Conservation (phyloP, 164 flowering plant species). For the Annona squamosa region DNA sequence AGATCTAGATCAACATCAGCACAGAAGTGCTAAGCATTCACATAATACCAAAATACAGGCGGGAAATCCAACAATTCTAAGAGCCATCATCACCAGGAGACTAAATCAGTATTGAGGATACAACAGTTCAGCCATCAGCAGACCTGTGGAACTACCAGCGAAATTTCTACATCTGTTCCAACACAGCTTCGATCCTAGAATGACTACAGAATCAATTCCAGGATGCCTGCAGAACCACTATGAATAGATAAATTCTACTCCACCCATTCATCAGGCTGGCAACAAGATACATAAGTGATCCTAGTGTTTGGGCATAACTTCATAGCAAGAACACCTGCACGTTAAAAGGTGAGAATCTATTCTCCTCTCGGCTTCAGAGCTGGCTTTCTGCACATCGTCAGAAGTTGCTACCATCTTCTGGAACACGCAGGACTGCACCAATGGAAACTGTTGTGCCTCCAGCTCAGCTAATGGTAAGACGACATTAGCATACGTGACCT, state of each 20-base stretch:
- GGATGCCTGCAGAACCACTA: too few relatives aligned
- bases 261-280: too few relatives aligned
- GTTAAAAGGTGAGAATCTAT: constrained; percentile 56
- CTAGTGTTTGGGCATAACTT: background rate
- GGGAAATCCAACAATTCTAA: too few relatives aligned
- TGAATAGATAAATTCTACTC: too few relatives aligned
- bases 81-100: too few relatives aligned
- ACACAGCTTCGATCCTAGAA: too few relatives aligned
- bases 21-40: background rate
- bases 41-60: background rate
- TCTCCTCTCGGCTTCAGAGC: constrained; percentile 81
- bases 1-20: background rate
- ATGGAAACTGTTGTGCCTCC: constrained; percentile 72
- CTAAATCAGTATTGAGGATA: too few relatives aligned
- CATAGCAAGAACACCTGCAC: constrained; percentile 54
- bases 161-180: too few relatives aligned
- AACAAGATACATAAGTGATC: too few relatives aligned
- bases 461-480: constrained; percentile 72
- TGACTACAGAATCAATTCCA: too few relatives aligned
- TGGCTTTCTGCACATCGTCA: constrained; percentile 75
- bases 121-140: too few relatives aligned
- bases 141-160: too few relatives aligned
- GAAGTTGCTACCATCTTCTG: constrained; percentile 65
- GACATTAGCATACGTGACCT: constrained; percentile 67
- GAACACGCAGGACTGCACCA: constrained; percentile 78